Base-by-base conservation (phyloP, 225 moss, liverwort and hornwort genomes). In the Climacium dendroides region DNA sequence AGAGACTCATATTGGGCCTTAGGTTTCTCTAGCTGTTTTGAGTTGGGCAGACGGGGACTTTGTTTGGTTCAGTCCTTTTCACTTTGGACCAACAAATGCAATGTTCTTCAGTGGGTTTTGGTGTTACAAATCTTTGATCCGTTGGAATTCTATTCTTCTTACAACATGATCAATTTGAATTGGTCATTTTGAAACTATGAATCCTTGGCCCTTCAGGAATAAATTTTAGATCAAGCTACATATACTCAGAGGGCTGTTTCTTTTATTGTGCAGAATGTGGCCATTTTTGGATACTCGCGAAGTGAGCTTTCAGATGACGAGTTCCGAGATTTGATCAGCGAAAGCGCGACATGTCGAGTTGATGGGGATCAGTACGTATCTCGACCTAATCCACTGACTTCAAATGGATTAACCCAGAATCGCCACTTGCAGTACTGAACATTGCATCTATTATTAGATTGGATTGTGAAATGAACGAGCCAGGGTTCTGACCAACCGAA, bases 251-350 rank as follows among this genome's bases (percentile, higher is more conserved):
- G 16, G 15, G 11, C 13, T 57, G 48, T 83, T 74, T 29, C 52
- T 54, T 81, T 41, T 30, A 1, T 76, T 73, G 30, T 86, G 86
- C 93, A 98, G 96, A 93, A 98, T 79, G 91, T 98, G 86, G 95
- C 95, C 76, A 94, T 98, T 62, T 98, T 95, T 89, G 98, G 98
- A 80, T 98, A 92, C 83, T 95, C 96, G 15, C 93, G 98, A 91
- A 96, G 95, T 90, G 85, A 83, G 64, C 89, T 92, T 58, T 89
- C 93, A 24, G 96, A 98, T 89, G 94, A 93, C 63, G 96, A 96
- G 64, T 94, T 98, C 78, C 96, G 98, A 87, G 87, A 87, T 37
- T 83, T 94, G 90, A 94, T 98, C 69, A 96, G 96, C 73, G 96
- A 85, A 87, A 96, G 89, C 74, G 91, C 96, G 88, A 95, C 96